These are phyloP conservation scores for Lactarius psammicola DNA, from an alignment of 768 basidiomycete genomes.

Conservation along the genomic window DNA sequence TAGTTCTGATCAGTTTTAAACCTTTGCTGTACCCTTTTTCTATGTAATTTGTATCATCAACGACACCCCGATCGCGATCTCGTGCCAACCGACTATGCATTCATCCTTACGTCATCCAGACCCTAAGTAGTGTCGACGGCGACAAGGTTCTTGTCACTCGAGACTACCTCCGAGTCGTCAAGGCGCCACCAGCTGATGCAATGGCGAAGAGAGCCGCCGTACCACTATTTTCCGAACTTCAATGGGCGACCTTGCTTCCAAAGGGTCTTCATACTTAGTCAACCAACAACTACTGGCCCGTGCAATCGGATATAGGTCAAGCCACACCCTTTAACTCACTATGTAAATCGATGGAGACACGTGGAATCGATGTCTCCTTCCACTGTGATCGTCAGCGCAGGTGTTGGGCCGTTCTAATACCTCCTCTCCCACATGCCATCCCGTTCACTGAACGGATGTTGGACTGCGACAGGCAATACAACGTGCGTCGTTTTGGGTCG, in stretches of 20 bases:
- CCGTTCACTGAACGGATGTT: not conserved
- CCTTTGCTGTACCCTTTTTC: not conserved
- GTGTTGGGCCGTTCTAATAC: no score
- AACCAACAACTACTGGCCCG: no score
- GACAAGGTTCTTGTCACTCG: not conserved
- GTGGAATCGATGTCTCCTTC: no score
- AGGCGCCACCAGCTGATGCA: not conserved
- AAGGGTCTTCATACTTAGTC: no score
- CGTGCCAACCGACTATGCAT: not conserved
- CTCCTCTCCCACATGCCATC: no score
- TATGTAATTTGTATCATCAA: not conserved
- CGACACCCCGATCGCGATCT: not conserved
- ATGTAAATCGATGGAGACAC: no score
- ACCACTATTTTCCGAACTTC: not conserved
- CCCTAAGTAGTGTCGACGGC: no score
- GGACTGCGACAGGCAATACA: constrained; percentile 33
- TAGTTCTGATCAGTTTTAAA: not conserved
- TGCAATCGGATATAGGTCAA: no score
- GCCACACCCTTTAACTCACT: no score
- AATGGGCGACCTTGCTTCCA: no score
- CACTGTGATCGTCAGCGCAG: no score
- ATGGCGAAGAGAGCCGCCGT: not conserved
- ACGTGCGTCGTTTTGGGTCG: constrained; percentile 58
- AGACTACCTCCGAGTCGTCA: not conserved
- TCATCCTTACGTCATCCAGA: not conserved